Evolutionary conservation across 148 eudicot genomes (phyloP), one percentile per base, ranked within the genome.

Genomic region (Vaccinium myrtillus): DNA sequence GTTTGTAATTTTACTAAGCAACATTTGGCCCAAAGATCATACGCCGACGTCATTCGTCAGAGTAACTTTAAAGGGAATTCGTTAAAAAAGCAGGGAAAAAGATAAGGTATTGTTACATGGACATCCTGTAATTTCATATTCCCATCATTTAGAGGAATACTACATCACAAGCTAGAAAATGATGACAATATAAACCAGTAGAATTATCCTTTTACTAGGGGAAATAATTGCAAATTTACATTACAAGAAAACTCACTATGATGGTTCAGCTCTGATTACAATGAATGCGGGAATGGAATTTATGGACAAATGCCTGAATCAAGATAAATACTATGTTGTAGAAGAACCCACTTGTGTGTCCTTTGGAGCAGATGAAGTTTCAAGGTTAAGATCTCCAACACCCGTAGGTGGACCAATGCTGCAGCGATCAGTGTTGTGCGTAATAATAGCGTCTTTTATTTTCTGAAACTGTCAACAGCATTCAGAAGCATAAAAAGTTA

Each of bases 391-490:
- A 83, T 87, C 95, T 85, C 93, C 93, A 2, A 90, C 90, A 50
- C 90, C 89, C 87, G 78, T 87, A 14, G 91, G 88, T 43, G 91
- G 88, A 11, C 87, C 95, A 77, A 90, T 90, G 87, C 90, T 92
- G 87, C 94, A 84, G 4, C 87, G 89, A 84, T 84, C 94, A n/a
- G 93, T 90, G 90, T 93, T 96, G 85, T 96, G 92, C 21, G 78
- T 77, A 77, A 84, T 82, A 53, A 96, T 92, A 0, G 99, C 97
- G 50, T 96, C 99, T 87, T 92, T 96, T 82, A 96, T 89, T 87
- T 93, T 96, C 93, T 96, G 99, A 88, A 93, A 94, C 99, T 96
- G 95, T 86, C 48, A 27, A 86, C 11, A 11, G 53, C 6, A 75
- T 21, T 32, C 14, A 76, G 48, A 81, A 54, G 8, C 46, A 76